Base-by-base conservation (phyloP, 257 asterid genomes). In the Echites panduratus region DNA sequence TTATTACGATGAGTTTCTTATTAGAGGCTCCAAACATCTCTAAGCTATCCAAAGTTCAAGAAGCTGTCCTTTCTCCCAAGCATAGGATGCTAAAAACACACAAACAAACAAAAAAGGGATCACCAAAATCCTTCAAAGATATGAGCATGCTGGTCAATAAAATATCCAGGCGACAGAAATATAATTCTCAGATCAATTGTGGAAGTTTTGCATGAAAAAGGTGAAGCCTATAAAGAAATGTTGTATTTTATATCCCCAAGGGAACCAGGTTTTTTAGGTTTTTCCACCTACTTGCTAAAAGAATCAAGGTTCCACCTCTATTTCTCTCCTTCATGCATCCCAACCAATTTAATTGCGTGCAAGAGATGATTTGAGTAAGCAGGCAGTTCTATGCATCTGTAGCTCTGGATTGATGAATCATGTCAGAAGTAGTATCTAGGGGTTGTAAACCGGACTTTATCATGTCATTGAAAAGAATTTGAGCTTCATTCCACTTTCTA, bases 361-460 rank as follows among this genome's bases (percentile, higher is more conserved):
- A 26, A 24, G 27, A 53, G 73, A 22, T 19, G 43, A 54, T 24
- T 40, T 41, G 44, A 63, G 49, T 40, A 59, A 50, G 38, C 10
- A 13, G 20, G 11, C 17, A 26, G 24, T 5, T 68, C 45, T 41
- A 68, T 0, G 20, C 6, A 40, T 68, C 22, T 14, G 38, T 32
- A 43, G 48, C 64, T 65, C 47, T 74, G 38, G 71, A 81, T 45
- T 76, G 65, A 47, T 68, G 19, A 59, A 78, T 79, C 78, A 72
- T 70, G 69, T 78, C 81, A 56, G 66, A 35, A 68, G 83, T 66
- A 71, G 78, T 38, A 73, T 20, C 48, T 11, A 80, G 83, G n/a
- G 88, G 88, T 76, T 76, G 71, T 54, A 85, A 69, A 62, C 93
- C 90, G 10, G 71, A 78, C 79, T 92, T 89, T 70, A 82, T 75